Evolutionary conservation across 106 monocot species (phyloP).

Genomic region (Agapanthus africanus): DNA sequence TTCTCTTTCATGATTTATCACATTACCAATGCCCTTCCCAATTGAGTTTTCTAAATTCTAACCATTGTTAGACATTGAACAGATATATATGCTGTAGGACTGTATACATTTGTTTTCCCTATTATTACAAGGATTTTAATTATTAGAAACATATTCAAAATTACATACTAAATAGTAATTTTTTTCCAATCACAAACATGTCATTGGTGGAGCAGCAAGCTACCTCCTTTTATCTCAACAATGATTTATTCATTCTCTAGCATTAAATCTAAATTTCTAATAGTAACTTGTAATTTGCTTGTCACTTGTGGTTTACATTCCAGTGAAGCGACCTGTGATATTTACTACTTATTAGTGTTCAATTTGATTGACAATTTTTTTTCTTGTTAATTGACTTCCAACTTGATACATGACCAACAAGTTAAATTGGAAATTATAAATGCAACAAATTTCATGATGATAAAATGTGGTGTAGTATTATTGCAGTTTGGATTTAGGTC

Average conservation of each 20-base stretch:
- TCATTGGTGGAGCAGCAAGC: neutral
- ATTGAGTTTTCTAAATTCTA: no score
- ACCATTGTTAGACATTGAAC: no score
- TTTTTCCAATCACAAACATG: neutral
- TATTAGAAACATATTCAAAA: no score
- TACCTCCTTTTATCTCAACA: no score
- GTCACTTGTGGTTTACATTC: neutral
- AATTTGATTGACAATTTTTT: no score
- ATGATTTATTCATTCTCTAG: neutral
- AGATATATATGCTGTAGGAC: no score
- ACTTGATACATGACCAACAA: neutral
- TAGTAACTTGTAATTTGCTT: neutral
- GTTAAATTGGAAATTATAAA: neutral
- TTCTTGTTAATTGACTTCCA: slow-evolving; percentile 5
- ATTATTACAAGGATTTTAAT: no score
- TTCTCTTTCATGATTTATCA: neutral
- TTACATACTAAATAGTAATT: no score
- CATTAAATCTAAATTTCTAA: neutral
- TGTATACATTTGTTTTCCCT: no score
- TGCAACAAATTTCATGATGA: neutral
- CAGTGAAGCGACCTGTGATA: neutral
- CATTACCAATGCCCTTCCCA: no score
- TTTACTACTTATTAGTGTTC: neutral
- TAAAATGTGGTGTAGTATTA: neutral
- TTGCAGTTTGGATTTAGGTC: no score